Evolutionary conservation across 2,329 filamentous ascomycete genomes (phyloP), one percentile per base, ranked within the genome.

Genomic region (Alternaria arborescens): DNA sequence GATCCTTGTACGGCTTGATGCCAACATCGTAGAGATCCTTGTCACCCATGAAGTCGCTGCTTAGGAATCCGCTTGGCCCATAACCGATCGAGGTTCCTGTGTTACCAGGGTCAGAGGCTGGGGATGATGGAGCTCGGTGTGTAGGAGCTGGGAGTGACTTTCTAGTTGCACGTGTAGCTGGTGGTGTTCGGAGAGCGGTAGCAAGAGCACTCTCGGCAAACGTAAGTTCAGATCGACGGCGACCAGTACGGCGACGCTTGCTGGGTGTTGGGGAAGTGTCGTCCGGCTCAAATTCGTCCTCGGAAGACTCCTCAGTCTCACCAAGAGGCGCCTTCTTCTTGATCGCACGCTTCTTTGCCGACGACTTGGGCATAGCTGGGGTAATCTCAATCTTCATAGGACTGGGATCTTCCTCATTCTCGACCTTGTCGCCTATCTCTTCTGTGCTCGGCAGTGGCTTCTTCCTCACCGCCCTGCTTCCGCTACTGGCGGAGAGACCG

Each of bases 271-370:
- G 64, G n/a, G 60, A 64, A 4, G 36, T n/a, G 14, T 32, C 22
- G 10, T 62, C 61, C 18, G 54, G 47, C 10, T 30, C 44, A 22
- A 62, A 66, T 26, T 66, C 52, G 10, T 64, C 61, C n/a, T 53
- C 52, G 14, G 64, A 61, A 26, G 57, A 65, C 18, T 52, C 53
- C 10, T 52, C 52, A 10, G 36, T 58, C 14, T 64, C 52, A 16
- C 20, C 26, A 4, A 52, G n/a, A 16, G 24, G 30, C 1, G 55
- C 26, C 58, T 57, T 61, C 28, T 24, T 53, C 36, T 46, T 55
- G 30, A 20, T 24, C n/a, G 50, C 41, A 4, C 56, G 53, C 58
- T 62, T 65, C 43, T 58, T 67, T 30, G 32, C 34, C 1, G 18
- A 32, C 36, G 40, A 42, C 38, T 52, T 55, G 12, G 24, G 26